Percentiles rank a stretch among this genome's conserved stretches.
phyloP scores from a whole-genome alignment of 768 basidiomycete species.

The Phaffia australis region DNA sequence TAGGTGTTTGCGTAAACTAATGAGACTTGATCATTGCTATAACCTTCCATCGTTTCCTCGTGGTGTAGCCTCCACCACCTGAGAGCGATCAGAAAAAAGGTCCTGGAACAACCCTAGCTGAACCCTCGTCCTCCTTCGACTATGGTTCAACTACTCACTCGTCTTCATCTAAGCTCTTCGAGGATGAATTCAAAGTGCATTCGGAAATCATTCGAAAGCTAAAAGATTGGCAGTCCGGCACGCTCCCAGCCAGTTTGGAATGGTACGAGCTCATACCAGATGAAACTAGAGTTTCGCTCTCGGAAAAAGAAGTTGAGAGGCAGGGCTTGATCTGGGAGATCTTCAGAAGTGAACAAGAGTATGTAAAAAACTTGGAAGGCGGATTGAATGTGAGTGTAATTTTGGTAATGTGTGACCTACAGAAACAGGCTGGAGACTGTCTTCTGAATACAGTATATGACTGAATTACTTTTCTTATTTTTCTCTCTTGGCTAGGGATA shows the following conservation, averaged over 20 bases:
- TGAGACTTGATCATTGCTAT: background rate
- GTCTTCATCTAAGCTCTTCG: conserved; percentile 9
- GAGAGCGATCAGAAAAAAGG: background rate
- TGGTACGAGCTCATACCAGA: conserved; percentile 21
- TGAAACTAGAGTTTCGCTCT: background rate
- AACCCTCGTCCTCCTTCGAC: background rate
- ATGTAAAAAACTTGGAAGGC: conserved; percentile 16
- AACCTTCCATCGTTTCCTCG: background rate
- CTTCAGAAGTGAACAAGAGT: conserved; percentile 22
- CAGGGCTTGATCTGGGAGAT: conserved; percentile 25
- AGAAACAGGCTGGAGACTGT: no score
- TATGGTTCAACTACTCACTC: background rate
- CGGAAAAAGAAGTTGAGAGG: conserved; percentile 10
- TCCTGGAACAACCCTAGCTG: background rate
- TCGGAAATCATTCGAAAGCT: background rate
- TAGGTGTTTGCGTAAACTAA: background rate
- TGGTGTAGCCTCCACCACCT: background rate
- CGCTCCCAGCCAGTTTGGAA: conserved; percentile 6
- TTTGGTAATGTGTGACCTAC: no score
- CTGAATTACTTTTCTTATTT: background rate
- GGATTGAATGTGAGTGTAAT: conserved; percentile 18
- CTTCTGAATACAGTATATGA: background rate
- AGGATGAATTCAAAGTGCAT: conserved; percentile 13
- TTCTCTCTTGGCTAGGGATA: conserved; percentile 8
- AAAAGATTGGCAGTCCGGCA: conserved; percentile 11